Evolutionary conservation across 108 stramenopile species (phyloP).

Genomic region (Schizochytrium sp.): DNA sequence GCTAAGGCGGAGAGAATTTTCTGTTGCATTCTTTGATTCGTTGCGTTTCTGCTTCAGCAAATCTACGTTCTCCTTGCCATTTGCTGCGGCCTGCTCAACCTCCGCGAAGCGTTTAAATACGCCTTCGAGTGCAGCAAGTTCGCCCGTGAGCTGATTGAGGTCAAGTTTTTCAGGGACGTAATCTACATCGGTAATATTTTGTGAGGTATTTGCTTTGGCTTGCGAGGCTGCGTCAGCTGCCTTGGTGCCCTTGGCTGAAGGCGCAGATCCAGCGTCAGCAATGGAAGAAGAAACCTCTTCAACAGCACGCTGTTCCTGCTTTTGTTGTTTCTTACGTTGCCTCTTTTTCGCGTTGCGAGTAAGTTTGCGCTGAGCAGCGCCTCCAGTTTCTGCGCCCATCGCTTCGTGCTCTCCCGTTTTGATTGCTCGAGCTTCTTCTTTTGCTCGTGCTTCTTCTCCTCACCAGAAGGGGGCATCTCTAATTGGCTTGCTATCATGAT

Average conservation of each 20-base stretch:
- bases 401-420: too few relatives aligned
- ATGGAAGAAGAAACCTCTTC: neutral
- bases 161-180: neutral
- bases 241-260: neutral
- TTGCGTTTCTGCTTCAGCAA: neutral
- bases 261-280: neutral
- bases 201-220: neutral
- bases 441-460: too few relatives aligned
- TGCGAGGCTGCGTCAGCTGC: neutral
- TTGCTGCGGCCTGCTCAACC: neutral
- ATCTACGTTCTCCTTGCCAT: neutral
- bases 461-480: too few relatives aligned
- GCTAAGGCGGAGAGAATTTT: neutral
- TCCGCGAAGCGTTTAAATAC: slow-evolving; percentile 23
- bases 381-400: too few relatives aligned
- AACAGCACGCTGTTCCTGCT: neutral
- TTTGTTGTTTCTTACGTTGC: slow-evolving; percentile 5
- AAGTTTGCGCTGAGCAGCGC: neutral
- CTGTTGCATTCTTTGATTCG: neutral
- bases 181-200: neutral
- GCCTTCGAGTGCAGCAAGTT: neutral
- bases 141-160: neutral
- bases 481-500: too few relatives aligned
- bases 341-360: slow-evolving; percentile 25
- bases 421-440: too few relatives aligned